Evolutionary conservation across 768 basidiomycete genomes (phyloP).

Genomic region (Pulveroboletus sp.): DNA sequence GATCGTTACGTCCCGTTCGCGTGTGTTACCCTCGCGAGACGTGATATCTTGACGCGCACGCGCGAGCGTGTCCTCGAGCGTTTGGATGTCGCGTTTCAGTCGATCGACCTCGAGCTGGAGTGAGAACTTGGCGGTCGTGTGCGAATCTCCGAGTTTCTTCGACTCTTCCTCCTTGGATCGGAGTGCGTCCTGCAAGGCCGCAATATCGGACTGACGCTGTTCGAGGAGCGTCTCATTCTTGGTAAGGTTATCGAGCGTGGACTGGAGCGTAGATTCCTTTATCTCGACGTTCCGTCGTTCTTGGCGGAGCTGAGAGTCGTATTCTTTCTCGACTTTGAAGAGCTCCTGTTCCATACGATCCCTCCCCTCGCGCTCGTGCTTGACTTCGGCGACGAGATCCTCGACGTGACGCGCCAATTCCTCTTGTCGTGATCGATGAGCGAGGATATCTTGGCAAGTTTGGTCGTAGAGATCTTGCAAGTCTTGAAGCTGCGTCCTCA

Average conservation of each 20-base stretch:
- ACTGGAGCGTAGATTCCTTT: constrained; percentile 65
- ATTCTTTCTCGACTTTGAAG: constrained; percentile 54
- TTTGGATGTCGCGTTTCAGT: constrained; percentile 76
- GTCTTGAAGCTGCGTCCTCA: constrained; percentile 67
- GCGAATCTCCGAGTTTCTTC: constrained; percentile 77
- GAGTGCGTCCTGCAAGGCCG: constrained; percentile 68
- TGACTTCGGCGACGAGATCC: constrained; percentile 60
- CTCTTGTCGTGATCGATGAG: constrained; percentile 68
- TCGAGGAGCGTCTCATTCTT: constrained; percentile 59
- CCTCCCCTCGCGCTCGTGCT: constrained; percentile 54
- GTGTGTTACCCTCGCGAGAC: constrained; percentile 56
- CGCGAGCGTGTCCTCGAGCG: constrained; percentile 73
- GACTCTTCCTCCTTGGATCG: constrained; percentile 70
- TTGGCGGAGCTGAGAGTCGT: constrained; percentile 56
- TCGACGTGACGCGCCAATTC: constrained; percentile 73
- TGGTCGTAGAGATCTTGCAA: constrained; percentile 62
- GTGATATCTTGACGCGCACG: constrained; percentile 67
- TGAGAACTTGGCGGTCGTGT: constrained; percentile 78
- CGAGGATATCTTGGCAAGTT: constrained; percentile 57
- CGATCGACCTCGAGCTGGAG: constrained; percentile 88
- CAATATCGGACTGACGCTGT: constrained; percentile 74
- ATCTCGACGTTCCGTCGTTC: constrained; percentile 64
- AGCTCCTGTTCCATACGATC: constrained; percentile 53
- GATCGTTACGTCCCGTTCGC: constrained; percentile 68
- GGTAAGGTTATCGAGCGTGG: constrained; percentile 58